Conservation (phyloP, 768 basidiomycete species). For the Xanthoconium purpureum region DNA sequence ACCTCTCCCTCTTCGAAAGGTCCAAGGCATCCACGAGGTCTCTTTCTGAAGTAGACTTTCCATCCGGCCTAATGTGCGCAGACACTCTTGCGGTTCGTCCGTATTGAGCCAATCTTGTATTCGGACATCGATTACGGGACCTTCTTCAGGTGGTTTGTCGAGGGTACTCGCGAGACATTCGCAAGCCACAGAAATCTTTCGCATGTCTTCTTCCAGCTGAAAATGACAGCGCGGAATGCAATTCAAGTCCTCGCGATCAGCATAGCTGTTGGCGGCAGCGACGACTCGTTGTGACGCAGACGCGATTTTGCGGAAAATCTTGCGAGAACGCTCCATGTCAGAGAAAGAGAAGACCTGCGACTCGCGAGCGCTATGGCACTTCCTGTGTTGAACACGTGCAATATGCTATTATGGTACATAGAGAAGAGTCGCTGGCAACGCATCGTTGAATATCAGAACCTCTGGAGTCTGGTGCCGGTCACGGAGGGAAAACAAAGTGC, state of each 20-base stretch:
- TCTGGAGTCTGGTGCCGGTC: too few species aligned
- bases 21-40: background rate
- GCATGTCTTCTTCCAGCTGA: constrained; percentile 5
- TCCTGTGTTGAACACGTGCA: too few species aligned
- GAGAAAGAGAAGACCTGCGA: too few species aligned
- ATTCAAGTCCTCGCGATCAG: background rate
- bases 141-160: background rate
- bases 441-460: too few species aligned
- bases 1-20: background rate
- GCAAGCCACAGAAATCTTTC: constrained; percentile 5
- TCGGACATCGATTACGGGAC: background rate
- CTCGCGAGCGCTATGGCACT: too few species aligned
- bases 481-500: too few species aligned
- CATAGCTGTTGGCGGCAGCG: background rate
- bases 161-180: background rate
- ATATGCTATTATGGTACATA: too few species aligned
- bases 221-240: background rate
- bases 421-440: too few species aligned
- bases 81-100: background rate
- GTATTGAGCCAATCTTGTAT: constrained; percentile 3
- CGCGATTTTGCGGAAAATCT: background rate
- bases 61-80: background rate
- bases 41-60: background rate
- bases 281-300: background rate
- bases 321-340: constrained; percentile 6